These are phyloP conservation scores for Phytopythium vexans DNA, from an alignment of 352 stramenopile species.

Conservation along the genomic window DNA sequence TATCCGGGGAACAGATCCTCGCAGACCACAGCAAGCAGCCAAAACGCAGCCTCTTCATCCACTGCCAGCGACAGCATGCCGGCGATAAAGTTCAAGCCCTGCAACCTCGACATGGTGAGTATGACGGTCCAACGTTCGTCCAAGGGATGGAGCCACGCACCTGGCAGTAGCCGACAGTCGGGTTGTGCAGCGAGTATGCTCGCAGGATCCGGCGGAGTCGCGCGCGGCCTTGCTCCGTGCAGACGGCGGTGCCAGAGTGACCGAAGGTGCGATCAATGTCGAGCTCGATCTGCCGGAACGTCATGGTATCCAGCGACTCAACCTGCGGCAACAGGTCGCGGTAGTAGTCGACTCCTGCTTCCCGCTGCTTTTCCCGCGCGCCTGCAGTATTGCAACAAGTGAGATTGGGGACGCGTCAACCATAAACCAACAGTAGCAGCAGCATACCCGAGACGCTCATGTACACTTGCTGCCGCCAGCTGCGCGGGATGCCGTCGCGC, in stretches of 20 bases:
- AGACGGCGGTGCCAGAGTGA: constrained; percentile 62
- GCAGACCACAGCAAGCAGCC: constrained; percentile 83
- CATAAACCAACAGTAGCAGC: neutral
- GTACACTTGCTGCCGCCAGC: constrained; percentile 66
- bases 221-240: constrained; percentile 43
- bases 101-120: neutral
- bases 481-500: constrained; percentile 51
- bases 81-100: constrained; percentile 89
- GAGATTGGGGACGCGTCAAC: neutral
- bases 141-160: constrained; percentile 8
- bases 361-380: constrained; percentile 50
- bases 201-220: constrained; percentile 68
- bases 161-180: constrained; percentile 84
- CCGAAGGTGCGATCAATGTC: constrained; percentile 87
- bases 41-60: constrained; percentile 89
- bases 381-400: constrained; percentile 7
- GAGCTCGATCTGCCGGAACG: constrained; percentile 83
- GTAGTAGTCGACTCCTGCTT: constrained; percentile 51
- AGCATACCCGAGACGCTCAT: constrained; percentile 56
- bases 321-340: constrained; percentile 37
- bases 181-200: constrained; percentile 79
- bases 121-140: neutral
- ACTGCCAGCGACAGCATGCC: constrained; percentile 75
- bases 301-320: constrained; percentile 36
- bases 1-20: constrained; percentile 89